Base-by-base conservation (phyloP, 805 yeast species). In the Yarrowia porcina region DNA sequence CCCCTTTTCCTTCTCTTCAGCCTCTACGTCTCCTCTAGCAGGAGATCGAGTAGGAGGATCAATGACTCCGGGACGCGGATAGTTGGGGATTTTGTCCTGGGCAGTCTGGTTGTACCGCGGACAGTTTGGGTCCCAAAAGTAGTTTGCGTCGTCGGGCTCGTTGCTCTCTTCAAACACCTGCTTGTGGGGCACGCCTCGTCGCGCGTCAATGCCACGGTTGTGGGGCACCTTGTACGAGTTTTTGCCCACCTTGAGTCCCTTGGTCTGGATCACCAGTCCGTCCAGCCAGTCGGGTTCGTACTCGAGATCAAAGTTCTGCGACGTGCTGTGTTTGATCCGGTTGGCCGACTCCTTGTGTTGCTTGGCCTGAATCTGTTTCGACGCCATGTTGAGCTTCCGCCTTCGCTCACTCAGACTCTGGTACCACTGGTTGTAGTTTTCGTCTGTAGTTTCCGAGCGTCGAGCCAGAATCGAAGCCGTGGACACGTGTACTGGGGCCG, bases 351-450 rank as follows among this genome's bases (percentile, higher is more conserved):
- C 72, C 50, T 71, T 70, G 72, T 90, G 77, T 25, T 83, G 86
- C n/a, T 77, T 71, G 42, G 88, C 88, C 2, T 72, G 68, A 38
- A 90, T 80, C 15, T 89, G 90, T 71, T 82, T 82, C 2, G 89
- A 83, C 56, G 88, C 80, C 66, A 30, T 23, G 25, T 25, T 36
- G 21, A 52, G 42, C 44, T 36, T 52, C 25, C 33, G 44, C 12
- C 44, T 21, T 11, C 59, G 42, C 23, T 52, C 59, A 17, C 39
- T 25, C 59, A 52, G 42, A n/a, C 44, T 52, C 44, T 52, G 59
- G 33, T 52, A 52, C 59, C 59, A 52, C 44, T 35, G 44, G 59
- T 52, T 36, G 44, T 52, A 52, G 59, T 13, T 36, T 18, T 52
- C 59, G 32, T 36, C 59, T 1, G 20, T 10, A 1, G 39, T 2